Evolutionary conservation across 2,329 filamentous ascomycete genomes (phyloP).

Genomic region (Fusarium cicatricum): DNA sequence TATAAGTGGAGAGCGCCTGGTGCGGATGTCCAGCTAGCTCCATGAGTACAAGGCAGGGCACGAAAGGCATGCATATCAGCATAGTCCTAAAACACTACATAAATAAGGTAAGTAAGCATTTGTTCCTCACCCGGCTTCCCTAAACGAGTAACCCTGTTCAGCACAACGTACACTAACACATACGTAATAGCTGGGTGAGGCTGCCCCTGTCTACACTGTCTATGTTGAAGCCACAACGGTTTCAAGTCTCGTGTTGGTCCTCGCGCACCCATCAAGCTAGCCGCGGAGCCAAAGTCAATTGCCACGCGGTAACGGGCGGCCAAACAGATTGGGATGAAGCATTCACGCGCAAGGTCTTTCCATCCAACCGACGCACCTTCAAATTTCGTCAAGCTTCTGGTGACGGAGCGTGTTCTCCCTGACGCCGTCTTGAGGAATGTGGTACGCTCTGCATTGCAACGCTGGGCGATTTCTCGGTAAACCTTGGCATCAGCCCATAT

Average conservation of each 20-base stretch:
- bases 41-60: background rate
- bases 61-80: slow-evolving; percentile 10
- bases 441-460: slow-evolving; percentile 12
- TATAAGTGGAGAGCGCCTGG: background rate
- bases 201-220: slow-evolving; percentile 9
- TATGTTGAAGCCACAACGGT: slow-evolving; percentile 33
- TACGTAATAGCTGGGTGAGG: slow-evolving; percentile 12
- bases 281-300: slow-evolving; percentile 3
- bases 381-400: background rate
- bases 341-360: background rate
- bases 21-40: background rate
- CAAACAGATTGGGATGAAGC: slow-evolving; percentile 1
- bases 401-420: background rate
- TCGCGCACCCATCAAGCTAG: slow-evolving; percentile 6
- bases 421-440: slow-evolving; percentile 4
- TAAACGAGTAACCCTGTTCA: slow-evolving; percentile 35
- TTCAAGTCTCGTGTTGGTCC: slow-evolving; percentile 12
- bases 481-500: slow-evolving; percentile 3
- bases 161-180: slow-evolving; percentile 4
- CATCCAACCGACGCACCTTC: background rate
- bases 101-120: background rate
- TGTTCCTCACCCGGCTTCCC: slow-evolving; percentile 34
- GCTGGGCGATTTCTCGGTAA: background rate
- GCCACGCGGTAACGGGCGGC: background rate
- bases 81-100: slow-evolving; percentile 1